Conservation (phyloP, 2,329 filamentous ascomycete genomes). For the Aspergillus sclerotialis region DNA sequence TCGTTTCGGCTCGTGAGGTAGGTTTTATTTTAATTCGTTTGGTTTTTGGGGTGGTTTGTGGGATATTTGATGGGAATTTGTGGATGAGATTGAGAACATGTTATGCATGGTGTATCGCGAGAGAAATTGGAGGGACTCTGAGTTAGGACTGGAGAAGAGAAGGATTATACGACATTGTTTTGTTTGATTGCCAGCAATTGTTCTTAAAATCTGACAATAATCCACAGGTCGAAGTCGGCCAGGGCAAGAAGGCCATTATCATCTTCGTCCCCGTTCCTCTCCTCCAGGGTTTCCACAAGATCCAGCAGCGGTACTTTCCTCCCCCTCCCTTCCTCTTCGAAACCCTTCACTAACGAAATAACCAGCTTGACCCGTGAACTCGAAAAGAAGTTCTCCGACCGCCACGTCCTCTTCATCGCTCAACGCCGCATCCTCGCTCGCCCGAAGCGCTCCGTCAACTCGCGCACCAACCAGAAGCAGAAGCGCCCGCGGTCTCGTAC, state of each 20-base stretch:
- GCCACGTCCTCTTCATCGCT: constrained; percentile 97
- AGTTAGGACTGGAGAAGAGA: background rate
- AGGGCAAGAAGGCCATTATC: constrained; percentile 99
- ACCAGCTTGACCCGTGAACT: constrained; percentile 95
- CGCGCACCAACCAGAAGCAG: constrained; percentile 93
- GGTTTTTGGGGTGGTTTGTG: constrained; percentile 7
- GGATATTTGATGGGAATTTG: constrained; percentile 4
- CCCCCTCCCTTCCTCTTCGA: constrained; percentile 6
- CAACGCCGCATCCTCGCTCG: constrained; percentile 97
- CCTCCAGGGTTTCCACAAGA: constrained; percentile 97
- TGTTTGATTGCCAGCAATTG: no score
- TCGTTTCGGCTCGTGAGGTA: constrained; percentile 99
- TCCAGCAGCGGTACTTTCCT: constrained; percentile 89
- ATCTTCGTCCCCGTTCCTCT: constrained; percentile 99
- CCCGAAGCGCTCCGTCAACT: constrained; percentile 96
- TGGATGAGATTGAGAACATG: background rate
- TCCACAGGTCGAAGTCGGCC: constrained; percentile 95
- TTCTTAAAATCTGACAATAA: no score
- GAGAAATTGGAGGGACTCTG: background rate
- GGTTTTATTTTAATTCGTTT: constrained; percentile 38
- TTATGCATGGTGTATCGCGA: background rate
- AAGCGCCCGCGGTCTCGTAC: constrained; percentile 98
- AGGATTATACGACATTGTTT: no score
- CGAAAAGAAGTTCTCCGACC: constrained; percentile 99
- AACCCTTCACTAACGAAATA: constrained; percentile 1